These are phyloP conservation scores for Salix caprea DNA, from an alignment of 345 rosid genomes.

Conservation along the genomic window DNA sequence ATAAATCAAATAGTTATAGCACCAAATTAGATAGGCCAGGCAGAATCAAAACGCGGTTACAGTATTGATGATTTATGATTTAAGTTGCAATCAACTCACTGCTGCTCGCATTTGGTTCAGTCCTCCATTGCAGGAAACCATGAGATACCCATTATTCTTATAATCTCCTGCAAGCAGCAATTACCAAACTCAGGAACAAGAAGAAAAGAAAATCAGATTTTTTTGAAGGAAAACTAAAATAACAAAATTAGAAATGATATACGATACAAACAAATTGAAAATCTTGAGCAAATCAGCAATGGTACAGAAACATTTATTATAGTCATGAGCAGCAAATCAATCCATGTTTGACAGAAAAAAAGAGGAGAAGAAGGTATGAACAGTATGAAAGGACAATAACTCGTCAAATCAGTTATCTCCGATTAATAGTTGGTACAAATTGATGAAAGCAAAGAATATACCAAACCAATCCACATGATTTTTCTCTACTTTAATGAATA, in stretches of 20 bases:
- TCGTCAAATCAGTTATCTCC: neutral
- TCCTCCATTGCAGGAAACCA: conserved; percentile 98
- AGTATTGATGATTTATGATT: neutral
- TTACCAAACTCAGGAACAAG: neutral
- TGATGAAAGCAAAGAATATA: neutral
- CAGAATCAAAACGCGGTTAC: neutral
- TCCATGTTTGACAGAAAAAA: neutral
- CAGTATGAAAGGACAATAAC: neutral
- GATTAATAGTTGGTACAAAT: neutral
- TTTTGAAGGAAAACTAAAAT: neutral
- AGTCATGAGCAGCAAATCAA: neutral
- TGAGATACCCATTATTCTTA: conserved; percentile 82
- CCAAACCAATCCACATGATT: neutral
- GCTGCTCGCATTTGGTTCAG: conserved; percentile 99
- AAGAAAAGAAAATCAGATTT: conserved; percentile 1
- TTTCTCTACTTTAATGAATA: neutral
- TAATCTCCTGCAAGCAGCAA: conserved; percentile 57
- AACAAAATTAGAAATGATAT: neutral
- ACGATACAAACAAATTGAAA: neutral
- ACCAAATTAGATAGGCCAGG: neutral
- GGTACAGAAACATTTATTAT: neutral
- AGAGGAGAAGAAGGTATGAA: neutral
- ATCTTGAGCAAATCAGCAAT: neutral
- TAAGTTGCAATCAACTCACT: conserved; percentile 41
- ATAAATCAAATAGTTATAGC: neutral